A percentile compares a stretch with the other conserved stretches of the same genome.
These are phyloP conservation scores for Jaminaea rosea DNA, from an alignment of 1,284 basidiomycete species.

Conservation along the genomic window DNA sequence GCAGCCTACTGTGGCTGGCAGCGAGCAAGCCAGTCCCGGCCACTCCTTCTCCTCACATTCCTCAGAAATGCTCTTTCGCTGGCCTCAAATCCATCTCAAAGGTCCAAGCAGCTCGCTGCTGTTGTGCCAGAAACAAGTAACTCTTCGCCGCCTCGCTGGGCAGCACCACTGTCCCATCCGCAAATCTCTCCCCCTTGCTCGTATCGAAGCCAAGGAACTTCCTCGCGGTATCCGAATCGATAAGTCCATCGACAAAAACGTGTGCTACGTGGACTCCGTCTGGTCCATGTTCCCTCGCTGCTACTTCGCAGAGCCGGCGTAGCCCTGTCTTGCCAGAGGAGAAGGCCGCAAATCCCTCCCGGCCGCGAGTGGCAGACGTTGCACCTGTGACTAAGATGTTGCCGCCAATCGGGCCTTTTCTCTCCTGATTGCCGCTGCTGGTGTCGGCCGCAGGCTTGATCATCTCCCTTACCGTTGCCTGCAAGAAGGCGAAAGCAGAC, in stretches of 20 bases:
- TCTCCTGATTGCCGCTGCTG: constrained; percentile 3
- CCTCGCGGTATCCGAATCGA: constrained; percentile 25
- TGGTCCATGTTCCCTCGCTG: not conserved
- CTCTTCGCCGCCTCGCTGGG: constrained; percentile 35
- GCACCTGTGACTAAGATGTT: constrained; percentile 31
- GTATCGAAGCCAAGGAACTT: constrained; percentile 21
- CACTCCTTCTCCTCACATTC: not conserved
- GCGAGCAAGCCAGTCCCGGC: too few species aligned
- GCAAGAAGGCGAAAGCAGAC: constrained; percentile 27
- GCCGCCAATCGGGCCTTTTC: constrained; percentile 12
- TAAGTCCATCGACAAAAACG: constrained; percentile 31
- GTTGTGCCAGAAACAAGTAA: constrained; percentile 34
- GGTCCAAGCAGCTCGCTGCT: constrained; percentile 25
- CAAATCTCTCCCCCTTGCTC: constrained; percentile 22
- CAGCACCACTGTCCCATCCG: constrained; percentile 18
- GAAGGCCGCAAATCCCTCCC: constrained; percentile 32
- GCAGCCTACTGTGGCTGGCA: too few species aligned
- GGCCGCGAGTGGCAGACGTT: constrained; percentile 21
- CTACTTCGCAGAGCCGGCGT: constrained; percentile 23
- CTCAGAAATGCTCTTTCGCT: constrained; percentile 27
- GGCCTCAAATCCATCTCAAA: constrained; percentile 33
- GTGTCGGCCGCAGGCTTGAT: too few species aligned
- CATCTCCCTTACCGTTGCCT: constrained; percentile 16
- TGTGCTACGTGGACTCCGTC: constrained; percentile 26
- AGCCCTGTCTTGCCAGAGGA: constrained; percentile 27